Evolutionary conservation across 352 stramenopile species (phyloP).

Genomic region (Thraustotheca clavata): DNA sequence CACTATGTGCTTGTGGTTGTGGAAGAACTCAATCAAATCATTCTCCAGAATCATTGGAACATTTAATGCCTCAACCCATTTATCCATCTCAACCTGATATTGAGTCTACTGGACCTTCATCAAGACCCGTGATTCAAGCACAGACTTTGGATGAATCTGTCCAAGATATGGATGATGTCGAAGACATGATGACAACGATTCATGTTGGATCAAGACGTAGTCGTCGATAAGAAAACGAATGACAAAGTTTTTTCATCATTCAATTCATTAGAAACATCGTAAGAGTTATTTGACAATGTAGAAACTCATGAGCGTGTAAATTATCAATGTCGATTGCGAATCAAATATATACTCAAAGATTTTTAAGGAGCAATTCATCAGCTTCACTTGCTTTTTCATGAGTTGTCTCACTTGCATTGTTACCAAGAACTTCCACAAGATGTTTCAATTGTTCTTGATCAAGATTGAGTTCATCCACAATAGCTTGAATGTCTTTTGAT

Average conservation of each 20-base stretch:
- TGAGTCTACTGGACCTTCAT: background rate
- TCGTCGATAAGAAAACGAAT: background rate
- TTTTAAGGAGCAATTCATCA: too few relatives aligned
- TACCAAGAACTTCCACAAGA: constrained; percentile 2
- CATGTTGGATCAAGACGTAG: background rate
- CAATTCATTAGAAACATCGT: too few relatives aligned
- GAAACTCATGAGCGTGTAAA: too few relatives aligned
- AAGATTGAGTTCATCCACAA: constrained; percentile 7
- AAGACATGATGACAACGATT: constrained; percentile 3
- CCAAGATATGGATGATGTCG: background rate
- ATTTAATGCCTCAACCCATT: background rate
- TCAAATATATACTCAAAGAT: too few relatives aligned
- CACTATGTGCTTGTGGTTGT: constrained; percentile 3
- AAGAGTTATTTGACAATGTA: too few relatives aligned
- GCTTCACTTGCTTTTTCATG: too few relatives aligned
- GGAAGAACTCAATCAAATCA: background rate
- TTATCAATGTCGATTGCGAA: too few relatives aligned
- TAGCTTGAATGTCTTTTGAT: constrained; percentile 10
- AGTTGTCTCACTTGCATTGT: too few relatives aligned
- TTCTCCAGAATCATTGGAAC: background rate
- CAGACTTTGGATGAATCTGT: constrained; percentile 3
- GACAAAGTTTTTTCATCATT: too few relatives aligned
- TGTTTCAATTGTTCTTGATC: constrained; percentile 10
- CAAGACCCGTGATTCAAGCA: background rate
- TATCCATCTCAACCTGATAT: background rate